Conservation (phyloP, 129 eudicot species). For the Centrapalus pauciflorus region DNA sequence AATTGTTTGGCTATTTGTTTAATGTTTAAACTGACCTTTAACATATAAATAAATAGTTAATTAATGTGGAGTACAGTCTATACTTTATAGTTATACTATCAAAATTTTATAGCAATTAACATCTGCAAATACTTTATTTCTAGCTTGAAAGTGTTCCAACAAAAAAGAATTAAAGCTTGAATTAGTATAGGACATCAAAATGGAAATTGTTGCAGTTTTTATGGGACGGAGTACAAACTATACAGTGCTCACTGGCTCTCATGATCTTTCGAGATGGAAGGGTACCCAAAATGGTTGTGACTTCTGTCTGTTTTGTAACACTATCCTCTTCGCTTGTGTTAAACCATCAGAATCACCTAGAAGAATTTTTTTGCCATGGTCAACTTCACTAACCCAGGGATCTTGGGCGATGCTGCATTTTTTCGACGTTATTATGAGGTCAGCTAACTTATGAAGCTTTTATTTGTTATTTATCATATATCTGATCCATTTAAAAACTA, state of each 20-base stretch:
- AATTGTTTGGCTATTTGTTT: not conserved
- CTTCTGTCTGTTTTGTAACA: constrained; percentile 9
- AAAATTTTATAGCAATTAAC: not conserved
- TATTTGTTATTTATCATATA: not conserved
- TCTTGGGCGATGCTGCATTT: constrained; percentile 79
- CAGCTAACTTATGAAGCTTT: constrained; percentile 14
- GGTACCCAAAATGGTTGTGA: too few relatives aligned
- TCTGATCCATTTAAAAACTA: not conserved
- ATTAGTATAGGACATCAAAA: not conserved
- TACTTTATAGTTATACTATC: constrained; percentile 2
- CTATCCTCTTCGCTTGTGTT: not conserved
- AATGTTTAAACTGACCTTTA: not conserved
- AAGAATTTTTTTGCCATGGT: constrained; percentile 96
- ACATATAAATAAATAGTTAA: not conserved
- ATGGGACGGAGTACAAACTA: not conserved
- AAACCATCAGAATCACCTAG: constrained; percentile 77
- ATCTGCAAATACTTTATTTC: not conserved
- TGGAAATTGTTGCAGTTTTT: constrained; percentile 1
- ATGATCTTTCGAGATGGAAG: too few relatives aligned
- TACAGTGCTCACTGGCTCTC: not conserved
- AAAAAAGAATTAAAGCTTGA: not conserved
- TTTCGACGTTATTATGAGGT: constrained; percentile 95
- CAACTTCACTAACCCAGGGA: constrained; percentile 95
- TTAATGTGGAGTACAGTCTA: constrained; percentile 9
- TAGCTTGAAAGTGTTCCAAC: not conserved